A percentile compares a stretch with the other conserved stretches of the same genome.
These are phyloP conservation scores for Cadophora sp. DNA, from an alignment of 2,329 filamentous ascomycete species.

Conservation along the genomic window DNA sequence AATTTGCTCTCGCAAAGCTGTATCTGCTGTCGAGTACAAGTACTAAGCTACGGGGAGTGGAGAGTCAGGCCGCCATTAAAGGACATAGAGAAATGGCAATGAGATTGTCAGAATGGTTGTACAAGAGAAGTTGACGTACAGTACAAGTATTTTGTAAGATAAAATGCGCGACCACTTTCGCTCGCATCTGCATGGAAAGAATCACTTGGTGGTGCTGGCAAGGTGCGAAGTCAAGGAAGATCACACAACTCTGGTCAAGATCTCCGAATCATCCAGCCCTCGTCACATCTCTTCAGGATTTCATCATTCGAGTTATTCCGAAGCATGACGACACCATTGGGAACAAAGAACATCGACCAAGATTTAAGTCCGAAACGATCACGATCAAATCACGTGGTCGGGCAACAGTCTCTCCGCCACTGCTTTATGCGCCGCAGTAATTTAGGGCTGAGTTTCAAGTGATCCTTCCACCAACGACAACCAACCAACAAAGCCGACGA, in stretches of 20 bases:
- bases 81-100: neutral
- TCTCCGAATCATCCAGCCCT: too few relatives aligned
- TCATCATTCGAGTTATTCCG: neutral
- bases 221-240: too few relatives aligned
- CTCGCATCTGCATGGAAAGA: too few relatives aligned
- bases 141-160: neutral
- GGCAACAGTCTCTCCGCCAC: neutral
- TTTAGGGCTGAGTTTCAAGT: neutral
- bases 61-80: neutral
- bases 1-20: neutral
- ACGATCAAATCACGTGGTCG: neutral
- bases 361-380: neutral
- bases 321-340: neutral
- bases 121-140: neutral
- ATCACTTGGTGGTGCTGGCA: too few relatives aligned
- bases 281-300: neutral
- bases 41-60: neutral
- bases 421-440: neutral
- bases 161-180: too few relatives aligned
- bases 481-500: slow-evolving; percentile 15
- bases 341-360: neutral
- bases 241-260: too few relatives aligned
- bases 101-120: neutral
- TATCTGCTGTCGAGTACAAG: neutral
- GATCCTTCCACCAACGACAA: slow-evolving; percentile 9